A percentile compares a stretch with the other conserved stretches of the same genome.
Conservation (phyloP, 2,329 filamentous ascomycete genomes). For the Blumeria graminis region DNA sequence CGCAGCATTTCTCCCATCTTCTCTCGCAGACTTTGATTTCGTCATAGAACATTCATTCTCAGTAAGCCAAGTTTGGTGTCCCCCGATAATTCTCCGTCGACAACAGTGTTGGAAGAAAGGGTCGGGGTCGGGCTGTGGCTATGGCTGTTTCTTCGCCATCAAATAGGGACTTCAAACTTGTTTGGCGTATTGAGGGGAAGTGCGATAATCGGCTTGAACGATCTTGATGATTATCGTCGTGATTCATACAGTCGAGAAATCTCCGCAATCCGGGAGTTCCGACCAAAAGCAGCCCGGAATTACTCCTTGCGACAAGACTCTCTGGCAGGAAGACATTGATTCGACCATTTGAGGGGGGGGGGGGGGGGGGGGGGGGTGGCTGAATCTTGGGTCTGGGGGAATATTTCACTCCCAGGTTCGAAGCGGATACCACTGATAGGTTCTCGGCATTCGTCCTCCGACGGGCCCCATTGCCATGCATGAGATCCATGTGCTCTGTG, state of each 20-base stretch:
- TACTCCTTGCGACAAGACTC: not conserved
- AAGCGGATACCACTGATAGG: too few species aligned
- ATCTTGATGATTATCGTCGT: too few species aligned
- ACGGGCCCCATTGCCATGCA: too few species aligned
- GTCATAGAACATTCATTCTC: not conserved
- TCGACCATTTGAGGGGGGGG: too few species aligned
- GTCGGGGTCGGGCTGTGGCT: too few species aligned
- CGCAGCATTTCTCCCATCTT: not conserved
- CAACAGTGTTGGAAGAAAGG: too few species aligned
- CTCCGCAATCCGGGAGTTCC: not conserved
- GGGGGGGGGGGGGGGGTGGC: not conserved
- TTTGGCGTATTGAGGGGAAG: not conserved
- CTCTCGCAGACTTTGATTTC: not conserved
- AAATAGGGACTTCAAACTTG: not conserved
- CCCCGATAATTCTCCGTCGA: too few species aligned
- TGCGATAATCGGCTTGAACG: not conserved
- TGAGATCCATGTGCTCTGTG: too few species aligned
- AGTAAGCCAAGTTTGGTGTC: too few species aligned
- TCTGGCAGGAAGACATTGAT: not conserved
- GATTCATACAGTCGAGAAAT: too few species aligned
- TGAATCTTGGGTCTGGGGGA: not conserved
- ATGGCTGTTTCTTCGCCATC: not conserved
- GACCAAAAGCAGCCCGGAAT: not conserved
- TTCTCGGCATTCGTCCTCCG: too few species aligned
- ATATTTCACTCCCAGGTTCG: not conserved